Conservation (phyloP, 768 basidiomycete genomes). For the Piloderma croceum region DNA sequence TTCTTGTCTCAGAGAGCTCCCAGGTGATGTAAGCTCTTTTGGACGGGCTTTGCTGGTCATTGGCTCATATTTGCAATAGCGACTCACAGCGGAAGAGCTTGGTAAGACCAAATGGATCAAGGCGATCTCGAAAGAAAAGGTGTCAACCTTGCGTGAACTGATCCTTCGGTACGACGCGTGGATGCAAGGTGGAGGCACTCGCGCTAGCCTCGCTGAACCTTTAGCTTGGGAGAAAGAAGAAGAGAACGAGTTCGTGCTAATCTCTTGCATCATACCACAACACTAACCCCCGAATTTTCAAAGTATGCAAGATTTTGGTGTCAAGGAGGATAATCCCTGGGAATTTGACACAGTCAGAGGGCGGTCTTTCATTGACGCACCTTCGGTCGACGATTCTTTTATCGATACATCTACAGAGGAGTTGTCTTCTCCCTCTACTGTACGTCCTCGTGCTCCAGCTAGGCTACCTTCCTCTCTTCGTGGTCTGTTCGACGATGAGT, state of each 20-base stretch:
- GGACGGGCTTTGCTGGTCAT: neutral
- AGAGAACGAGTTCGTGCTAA: constrained; percentile 41
- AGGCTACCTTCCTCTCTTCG: constrained; percentile 74
- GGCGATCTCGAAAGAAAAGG: constrained; percentile 55
- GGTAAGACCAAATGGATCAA: constrained; percentile 89
- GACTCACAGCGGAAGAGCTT: constrained; percentile 86
- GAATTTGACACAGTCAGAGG: constrained; percentile 71
- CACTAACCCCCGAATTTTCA: no score
- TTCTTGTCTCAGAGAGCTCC: constrained; percentile 74
- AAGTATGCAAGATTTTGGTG: constrained; percentile 15
- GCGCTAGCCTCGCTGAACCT: constrained; percentile 71
- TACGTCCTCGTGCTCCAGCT: constrained; percentile 43
- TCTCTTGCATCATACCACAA: no score
- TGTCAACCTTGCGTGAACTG: constrained; percentile 74
- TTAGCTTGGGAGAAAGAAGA: constrained; percentile 71
- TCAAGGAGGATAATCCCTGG: constrained; percentile 46
- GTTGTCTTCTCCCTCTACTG: constrained; percentile 36
- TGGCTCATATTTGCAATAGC: constrained; percentile 54
- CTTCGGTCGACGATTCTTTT: constrained; percentile 10
- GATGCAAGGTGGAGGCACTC: constrained; percentile 59
- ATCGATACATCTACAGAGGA: constrained; percentile 8
- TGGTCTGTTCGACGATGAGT: constrained; percentile 65
- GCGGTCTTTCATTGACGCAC: constrained; percentile 20
- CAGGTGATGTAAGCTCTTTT: constrained; percentile 56
- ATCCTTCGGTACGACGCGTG: constrained; percentile 73